Base-by-base conservation (phyloP, 2,329 filamentous ascomycete species). In the Sclerotinia spermophila region DNA sequence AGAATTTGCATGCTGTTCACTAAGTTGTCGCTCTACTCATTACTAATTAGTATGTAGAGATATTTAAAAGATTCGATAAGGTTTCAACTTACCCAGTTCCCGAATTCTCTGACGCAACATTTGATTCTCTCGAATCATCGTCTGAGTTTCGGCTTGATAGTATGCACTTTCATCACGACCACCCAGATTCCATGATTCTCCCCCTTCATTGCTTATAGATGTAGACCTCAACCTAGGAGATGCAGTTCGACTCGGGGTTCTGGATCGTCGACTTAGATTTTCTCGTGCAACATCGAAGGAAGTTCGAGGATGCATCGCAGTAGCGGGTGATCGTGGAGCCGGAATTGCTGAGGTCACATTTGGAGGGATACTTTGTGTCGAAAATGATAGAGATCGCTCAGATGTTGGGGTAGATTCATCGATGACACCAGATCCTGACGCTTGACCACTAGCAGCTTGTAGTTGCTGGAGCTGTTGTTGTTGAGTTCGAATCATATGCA, bases 91-190 rank as follows among this genome's bases (percentile, higher is more conserved):
- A 91, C 90, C 91, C 21, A 94, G 82, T 76, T 94, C 91, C 48
- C 90, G 85, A 71, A 94, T 92, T 64, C 92, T 85, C 78, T 90
- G 86, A 72, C 90, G 89, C 67, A 95, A 82, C 92, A 95, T 94
- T 80, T 94, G 92, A 75, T 94, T 95, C 82, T 94, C 92, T 38
- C 92, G 85, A 33, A 89, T 86, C 76, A 95, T 81, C 81, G 88
- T 93, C 80, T 93, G 90, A 1, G 91, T 93, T 81, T 95, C 92
- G 6, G 92, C 92, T 79, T 94, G 91, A 77, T 94, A 94, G 79
- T 93, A 94, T 0, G 90, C 89, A 73, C 86, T 89, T 79, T 94
- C 92, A 76, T 94, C 92, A 27, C 91, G 84, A 11, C 86, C 86
- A n/a, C 86, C 86, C 1, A 91, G 83, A 62, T 86, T 81, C 82